Evolutionary conservation across 495 filamentous ascomycete species (phyloP), one percentile per base, ranked within the genome.

Genomic region (Podospora comata): DNA sequence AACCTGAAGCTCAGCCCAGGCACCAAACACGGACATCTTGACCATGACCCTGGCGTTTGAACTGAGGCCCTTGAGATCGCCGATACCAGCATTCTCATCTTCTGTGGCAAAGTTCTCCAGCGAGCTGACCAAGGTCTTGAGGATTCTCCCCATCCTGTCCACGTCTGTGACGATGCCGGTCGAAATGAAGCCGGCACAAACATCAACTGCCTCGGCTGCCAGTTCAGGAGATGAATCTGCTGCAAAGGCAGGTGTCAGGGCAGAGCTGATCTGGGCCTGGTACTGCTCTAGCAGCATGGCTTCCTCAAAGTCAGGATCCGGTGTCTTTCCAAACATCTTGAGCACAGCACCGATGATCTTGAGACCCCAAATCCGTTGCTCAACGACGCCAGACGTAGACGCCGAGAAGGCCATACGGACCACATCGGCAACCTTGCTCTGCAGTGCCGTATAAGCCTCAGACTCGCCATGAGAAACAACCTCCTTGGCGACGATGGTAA

Each of bases 31-130:
- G 1, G 96, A 89, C 87, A 97, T 93, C 75, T 94, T 96, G 55
- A 99, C 93, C 95, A 99, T 99, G 30, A 97, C 93, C 68, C 94
- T 91, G 3, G 95, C 95, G 74, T 99, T 99, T 0, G 96, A 92
- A 76, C 96, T 96, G 30, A 98, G 88, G 2, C 91, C 92, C 78
- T 92, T 92, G 20, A 99, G 80, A 69, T 99, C 95, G 27, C 96
- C 95, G 76, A 99, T 97, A 32, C 91, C 86, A 0, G 92, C 92
- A 55, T 90, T 90, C 65, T 97, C 93, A 26, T 86, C 85, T 77
- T 92, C 92, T 66, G 86, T 90, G 2, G 92, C 90, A 73, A 97
- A 97, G 75, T 94, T 96, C 73, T 97, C 95, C 19, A 99, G 84
- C 0, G 94, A 94, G 28, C 91, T 90, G 16, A 97, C 92, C 9